Percentiles rank a stretch among this genome's conserved stretches.
phyloP scores from a whole-genome alignment of 148 eudicot species.

The Persicaria tinctoria region DNA sequence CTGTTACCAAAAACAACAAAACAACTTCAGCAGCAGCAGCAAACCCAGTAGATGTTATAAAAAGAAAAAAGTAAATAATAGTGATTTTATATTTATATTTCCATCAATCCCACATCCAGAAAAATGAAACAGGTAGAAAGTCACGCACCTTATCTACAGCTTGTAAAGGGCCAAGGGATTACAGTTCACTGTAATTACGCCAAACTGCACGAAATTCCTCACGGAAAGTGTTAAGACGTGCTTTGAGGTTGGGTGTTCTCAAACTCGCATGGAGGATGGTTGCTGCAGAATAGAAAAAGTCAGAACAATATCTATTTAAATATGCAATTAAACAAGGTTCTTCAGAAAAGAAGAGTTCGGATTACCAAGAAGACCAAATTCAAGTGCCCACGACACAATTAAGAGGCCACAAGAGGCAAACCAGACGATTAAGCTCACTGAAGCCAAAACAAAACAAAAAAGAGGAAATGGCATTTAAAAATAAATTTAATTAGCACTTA shows the following conservation, averaged over 20 bases:
- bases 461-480: too few relatives aligned
- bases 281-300: constrained; percentile 26
- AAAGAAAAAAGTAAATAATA: too few relatives aligned
- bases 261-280: constrained; percentile 85
- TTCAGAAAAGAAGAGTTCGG: not conserved
- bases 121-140: constrained; percentile 2
- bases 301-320: too few relatives aligned
- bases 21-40: too few relatives aligned
- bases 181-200: constrained; percentile 92
- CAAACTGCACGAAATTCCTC: constrained; percentile 98
- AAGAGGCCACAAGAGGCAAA: constrained; percentile 78
- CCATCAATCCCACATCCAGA: too few relatives aligned
- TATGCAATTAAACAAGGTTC: not conserved
- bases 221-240: constrained; percentile 92
- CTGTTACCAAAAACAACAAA: too few relatives aligned
- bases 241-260: constrained; percentile 92
- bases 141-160: constrained; percentile 31
- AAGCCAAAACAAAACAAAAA: constrained; percentile 3
- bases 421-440: constrained; percentile 89
- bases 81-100: too few relatives aligned
- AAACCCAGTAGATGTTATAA: too few relatives aligned
- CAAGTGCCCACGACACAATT: constrained; percentile 68
- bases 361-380: constrained; percentile 69
- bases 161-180: constrained; percentile 16
- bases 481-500: not conserved